Evolutionary conservation across 208 protist species (phyloP).

Genomic region (Wallacemonas collosoma): DNA sequence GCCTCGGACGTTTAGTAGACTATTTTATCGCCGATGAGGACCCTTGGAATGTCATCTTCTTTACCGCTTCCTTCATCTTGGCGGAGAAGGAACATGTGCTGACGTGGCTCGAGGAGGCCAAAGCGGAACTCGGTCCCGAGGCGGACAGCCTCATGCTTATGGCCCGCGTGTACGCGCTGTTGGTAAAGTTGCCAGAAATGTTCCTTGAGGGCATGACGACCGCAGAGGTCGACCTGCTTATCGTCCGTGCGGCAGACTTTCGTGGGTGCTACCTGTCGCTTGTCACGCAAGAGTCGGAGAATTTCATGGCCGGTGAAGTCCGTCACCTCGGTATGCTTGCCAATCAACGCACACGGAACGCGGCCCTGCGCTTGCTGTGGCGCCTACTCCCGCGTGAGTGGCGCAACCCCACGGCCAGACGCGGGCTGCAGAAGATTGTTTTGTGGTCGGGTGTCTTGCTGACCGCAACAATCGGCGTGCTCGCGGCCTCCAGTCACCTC

Average conservation of each 20-base stretch:
- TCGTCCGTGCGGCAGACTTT: conserved; percentile 35
- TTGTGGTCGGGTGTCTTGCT: conserved; percentile 35
- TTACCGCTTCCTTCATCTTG: conserved; percentile 74
- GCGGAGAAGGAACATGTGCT: conserved; percentile 55
- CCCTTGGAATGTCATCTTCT: conserved; percentile 61
- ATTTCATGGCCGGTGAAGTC: conserved; percentile 62
- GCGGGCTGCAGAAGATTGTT: conserved; percentile 21
- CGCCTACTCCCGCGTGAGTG: conserved; percentile 70
- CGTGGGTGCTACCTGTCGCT: conserved; percentile 27
- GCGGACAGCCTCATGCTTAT: conserved; percentile 66
- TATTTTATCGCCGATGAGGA: conserved; percentile 69
- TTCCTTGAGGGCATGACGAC: conserved; percentile 35
- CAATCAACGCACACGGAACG: conserved; percentile 64
- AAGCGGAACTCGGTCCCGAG: conserved; percentile 26
- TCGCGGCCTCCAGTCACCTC: conserved; percentile 21
- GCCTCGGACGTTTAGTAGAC: conserved; percentile 74
- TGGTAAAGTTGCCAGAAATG: conserved; percentile 49
- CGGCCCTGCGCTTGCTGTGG: conserved; percentile 72
- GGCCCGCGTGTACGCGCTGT: conserved; percentile 67
- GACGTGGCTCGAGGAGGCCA: conserved; percentile 39
- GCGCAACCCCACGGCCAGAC: conserved; percentile 48
- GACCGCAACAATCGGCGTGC: conserved; percentile 28
- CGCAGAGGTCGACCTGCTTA: conserved; percentile 38
- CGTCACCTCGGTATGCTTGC: conserved; percentile 60
- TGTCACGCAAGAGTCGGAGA: conserved; percentile 33